Conservation (phyloP, 768 basidiomycete genomes). For the Xerocomellus dryophilus region DNA sequence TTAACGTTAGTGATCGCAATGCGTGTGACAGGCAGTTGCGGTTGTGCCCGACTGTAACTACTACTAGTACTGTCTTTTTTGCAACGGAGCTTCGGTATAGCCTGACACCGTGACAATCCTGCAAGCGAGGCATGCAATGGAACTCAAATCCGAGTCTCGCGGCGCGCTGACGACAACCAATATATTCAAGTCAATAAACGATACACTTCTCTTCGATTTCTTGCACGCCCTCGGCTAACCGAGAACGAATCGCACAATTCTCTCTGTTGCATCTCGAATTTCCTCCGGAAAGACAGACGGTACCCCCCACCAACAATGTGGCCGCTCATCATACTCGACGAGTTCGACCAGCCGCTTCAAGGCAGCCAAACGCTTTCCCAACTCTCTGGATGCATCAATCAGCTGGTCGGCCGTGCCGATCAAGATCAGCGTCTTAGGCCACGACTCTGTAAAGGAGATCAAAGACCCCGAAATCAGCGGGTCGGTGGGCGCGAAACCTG, state of each 20-base stretch:
- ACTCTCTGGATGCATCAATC: conserved; percentile 3
- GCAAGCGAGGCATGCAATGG: too few species aligned
- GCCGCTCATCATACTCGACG: conserved; percentile 10
- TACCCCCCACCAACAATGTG: conserved; percentile 14
- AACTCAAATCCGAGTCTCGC: too few species aligned
- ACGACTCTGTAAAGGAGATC: conserved; percentile 7
- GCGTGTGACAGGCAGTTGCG: too few species aligned
- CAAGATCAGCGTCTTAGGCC: conserved; percentile 16
- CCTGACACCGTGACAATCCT: too few species aligned
- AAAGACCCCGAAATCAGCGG: conserved; percentile 9
- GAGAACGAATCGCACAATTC: neutral
- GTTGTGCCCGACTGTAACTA: too few species aligned
- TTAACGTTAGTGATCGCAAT: too few species aligned
- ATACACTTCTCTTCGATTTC: neutral
- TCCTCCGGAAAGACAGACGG: conserved; percentile 3
- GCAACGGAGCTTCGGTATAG: too few species aligned
- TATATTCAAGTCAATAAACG: too few species aligned
- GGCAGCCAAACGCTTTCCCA: neutral
- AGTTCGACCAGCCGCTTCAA: conserved; percentile 6
- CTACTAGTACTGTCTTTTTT: too few species aligned
- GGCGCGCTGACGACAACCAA: too few species aligned
- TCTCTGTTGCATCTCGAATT: neutral
- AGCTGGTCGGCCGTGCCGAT: conserved; percentile 7
- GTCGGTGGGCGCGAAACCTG: neutral
- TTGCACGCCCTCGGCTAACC: neutral